phyloP scores from a whole-genome alignment of 805 yeast species.

The Kuraishia hungarica region DNA sequence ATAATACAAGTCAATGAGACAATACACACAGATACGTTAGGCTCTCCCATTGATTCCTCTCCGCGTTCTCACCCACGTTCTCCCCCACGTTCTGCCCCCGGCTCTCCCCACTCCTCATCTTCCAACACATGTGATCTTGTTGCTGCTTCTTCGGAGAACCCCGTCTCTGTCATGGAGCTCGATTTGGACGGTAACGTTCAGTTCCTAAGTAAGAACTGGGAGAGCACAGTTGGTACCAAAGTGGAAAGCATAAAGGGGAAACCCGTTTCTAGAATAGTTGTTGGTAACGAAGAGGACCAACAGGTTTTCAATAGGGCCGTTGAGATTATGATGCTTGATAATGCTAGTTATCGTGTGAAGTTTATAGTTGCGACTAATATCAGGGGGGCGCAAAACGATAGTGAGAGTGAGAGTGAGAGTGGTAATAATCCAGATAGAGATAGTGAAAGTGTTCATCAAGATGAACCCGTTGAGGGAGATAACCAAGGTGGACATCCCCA shows the following conservation, averaged over 20 bases:
- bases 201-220: slow-evolving; percentile 75
- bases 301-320: slow-evolving; percentile 63
- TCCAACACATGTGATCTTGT: slow-evolving; percentile 30
- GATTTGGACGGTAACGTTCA: slow-evolving; percentile 73
- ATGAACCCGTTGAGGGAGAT: not conserved
- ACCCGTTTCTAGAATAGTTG: slow-evolving; percentile 54
- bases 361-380: slow-evolving; percentile 48
- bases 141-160: slow-evolving; percentile 59
- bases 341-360: slow-evolving; percentile 68
- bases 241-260: slow-evolving; percentile 42
- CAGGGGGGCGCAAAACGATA: not conserved
- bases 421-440: not conserved
- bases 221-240: slow-evolving; percentile 61
- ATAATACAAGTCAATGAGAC: too few relatives aligned
- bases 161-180: slow-evolving; percentile 76
- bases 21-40: too few relatives aligned
- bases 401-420: not conserved
- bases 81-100: not conserved
- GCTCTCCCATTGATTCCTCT: too few relatives aligned
- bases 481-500: too few relatives aligned
- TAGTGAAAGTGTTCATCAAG: not conserved
- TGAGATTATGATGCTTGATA: slow-evolving; percentile 61
- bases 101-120: not conserved
- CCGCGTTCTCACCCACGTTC: too few relatives aligned
- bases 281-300: slow-evolving; percentile 58